Percentiles rank a stretch among this genome's conserved stretches.
Evolutionary conservation across 257 asterid genomes (phyloP).

Genomic region (Lantana camara): DNA sequence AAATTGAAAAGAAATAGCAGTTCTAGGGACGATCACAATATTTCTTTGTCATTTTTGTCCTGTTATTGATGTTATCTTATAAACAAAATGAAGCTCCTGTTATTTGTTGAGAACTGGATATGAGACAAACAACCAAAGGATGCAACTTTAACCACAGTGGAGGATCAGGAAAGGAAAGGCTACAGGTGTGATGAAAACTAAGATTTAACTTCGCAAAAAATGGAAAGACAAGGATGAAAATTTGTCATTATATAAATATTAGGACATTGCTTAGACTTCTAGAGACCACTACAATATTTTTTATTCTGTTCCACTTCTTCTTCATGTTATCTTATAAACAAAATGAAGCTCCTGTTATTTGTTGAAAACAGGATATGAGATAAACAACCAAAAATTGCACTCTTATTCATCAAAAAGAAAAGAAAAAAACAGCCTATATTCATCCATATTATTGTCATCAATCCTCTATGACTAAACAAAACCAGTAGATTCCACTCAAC

Average conservation of each 20-base stretch:
- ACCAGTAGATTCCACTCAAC: background rate
- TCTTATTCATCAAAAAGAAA: too few species aligned
- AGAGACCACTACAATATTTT: background rate
- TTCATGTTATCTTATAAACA: background rate
- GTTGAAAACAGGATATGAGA: slow-evolving; percentile 10
- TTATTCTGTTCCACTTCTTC: background rate
- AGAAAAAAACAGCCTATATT: background rate
- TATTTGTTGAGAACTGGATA: slow-evolving; percentile 11
- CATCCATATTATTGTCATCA: background rate
- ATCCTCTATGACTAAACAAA: slow-evolving; percentile 18
- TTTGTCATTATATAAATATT: background rate
- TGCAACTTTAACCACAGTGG: too few species aligned
- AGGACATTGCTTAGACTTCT: slow-evolving; percentile 5
- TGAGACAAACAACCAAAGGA: slow-evolving; percentile 2
- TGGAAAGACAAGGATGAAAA: background rate
- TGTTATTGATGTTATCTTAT: background rate
- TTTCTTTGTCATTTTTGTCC: background rate
- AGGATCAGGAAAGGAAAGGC: too few species aligned
- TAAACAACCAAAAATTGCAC: background rate
- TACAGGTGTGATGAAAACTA: too few species aligned
- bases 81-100: slow-evolving; percentile 8
- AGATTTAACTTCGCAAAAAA: too few species aligned
- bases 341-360: slow-evolving; percentile 13
- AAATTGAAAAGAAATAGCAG: slow-evolving; percentile 9
- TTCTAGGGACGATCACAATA: slow-evolving; percentile 9